A percentile compares a stretch with the other conserved stretches of the same genome.
These are phyloP conservation scores for Lactarius psammicola DNA, from an alignment of 768 basidiomycete genomes.

Conservation along the genomic window DNA sequence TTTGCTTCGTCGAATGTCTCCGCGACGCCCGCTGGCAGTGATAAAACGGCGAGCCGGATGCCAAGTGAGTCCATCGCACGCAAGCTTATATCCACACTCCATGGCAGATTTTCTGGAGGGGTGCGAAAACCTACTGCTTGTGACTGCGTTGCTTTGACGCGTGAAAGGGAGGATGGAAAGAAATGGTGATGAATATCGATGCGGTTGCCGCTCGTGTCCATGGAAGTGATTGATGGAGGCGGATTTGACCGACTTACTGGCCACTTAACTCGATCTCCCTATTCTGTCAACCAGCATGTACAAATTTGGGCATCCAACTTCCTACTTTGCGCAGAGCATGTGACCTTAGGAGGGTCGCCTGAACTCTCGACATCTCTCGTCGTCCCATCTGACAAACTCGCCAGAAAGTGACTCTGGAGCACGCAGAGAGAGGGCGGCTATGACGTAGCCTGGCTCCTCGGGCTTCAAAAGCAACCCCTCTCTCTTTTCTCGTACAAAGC, in stretches of 20 bases:
- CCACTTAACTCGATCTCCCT: not conserved
- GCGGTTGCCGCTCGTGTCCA: slow-evolving; percentile 12
- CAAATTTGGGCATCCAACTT: slow-evolving; percentile 23
- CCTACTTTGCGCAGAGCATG: not conserved
- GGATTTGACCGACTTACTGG: not conserved
- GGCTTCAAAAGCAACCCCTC: slow-evolving; percentile 75
- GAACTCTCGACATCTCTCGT: slow-evolving; percentile 62
- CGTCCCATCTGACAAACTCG: slow-evolving; percentile 79
- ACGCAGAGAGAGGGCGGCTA: slow-evolving; percentile 68
- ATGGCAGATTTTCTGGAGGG: slow-evolving; percentile 62
- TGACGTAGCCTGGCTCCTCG: slow-evolving; percentile 71
- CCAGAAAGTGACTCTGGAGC: slow-evolving; percentile 67
- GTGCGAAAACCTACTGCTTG: slow-evolving; percentile 57
- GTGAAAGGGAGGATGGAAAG: slow-evolving; percentile 50
- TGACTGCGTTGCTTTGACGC: slow-evolving; percentile 46
- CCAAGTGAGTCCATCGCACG: slow-evolving; percentile 57
- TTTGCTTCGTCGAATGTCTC: slow-evolving; percentile 44
- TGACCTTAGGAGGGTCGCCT: slow-evolving; percentile 33
- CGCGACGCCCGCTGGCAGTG: slow-evolving; percentile 54
- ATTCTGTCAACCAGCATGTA: slow-evolving; percentile 9
- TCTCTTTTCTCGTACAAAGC: slow-evolving; percentile 55
- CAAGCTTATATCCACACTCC: slow-evolving; percentile 59
- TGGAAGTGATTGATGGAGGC: not conserved
- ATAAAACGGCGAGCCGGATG: slow-evolving; percentile 62
- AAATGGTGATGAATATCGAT: slow-evolving; percentile 81